phyloP scores from a whole-genome alignment of 2,329 filamentous ascomycete species.

The Colletotrichum gigasporum region DNA sequence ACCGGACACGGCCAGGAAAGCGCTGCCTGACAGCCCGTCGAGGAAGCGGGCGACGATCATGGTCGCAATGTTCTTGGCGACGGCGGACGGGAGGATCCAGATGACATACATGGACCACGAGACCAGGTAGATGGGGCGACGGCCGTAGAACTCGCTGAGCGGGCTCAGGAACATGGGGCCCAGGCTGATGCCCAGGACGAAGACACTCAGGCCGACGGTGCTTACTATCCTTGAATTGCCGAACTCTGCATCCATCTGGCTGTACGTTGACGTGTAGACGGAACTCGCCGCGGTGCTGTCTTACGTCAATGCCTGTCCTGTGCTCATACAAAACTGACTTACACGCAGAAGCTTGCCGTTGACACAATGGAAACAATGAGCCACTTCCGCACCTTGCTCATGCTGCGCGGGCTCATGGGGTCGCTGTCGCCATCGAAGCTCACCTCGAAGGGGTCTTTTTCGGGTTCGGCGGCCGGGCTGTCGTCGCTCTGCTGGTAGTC shows the following conservation, averaged over 20 bases:
- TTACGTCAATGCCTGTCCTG: conserved; percentile 10
- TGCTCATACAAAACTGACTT: conserved; percentile 52
- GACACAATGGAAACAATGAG: conserved; percentile 79
- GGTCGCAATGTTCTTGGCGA: conserved; percentile 83
- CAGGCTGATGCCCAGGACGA: conserved; percentile 78
- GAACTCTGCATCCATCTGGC: conserved; percentile 80
- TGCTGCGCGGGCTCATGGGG: conserved; percentile 77
- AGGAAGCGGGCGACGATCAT: conserved; percentile 84
- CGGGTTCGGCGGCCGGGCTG: conserved; percentile 28
- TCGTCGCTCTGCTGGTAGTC: conserved; percentile 36
- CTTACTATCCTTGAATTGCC: conserved; percentile 75
- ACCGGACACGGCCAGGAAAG: conserved; percentile 79
- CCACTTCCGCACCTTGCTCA: conserved; percentile 77
- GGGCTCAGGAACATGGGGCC: conserved; percentile 72
- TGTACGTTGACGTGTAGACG: conserved; percentile 88
- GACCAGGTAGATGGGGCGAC: conserved; percentile 80
- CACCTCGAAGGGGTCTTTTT: conserved; percentile 69
- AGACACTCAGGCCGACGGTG: conserved; percentile 83
- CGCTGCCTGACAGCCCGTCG: conserved; percentile 74
- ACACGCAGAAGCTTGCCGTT: conserved; percentile 83
- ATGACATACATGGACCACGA: conserved; percentile 80
- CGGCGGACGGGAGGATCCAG: conserved; percentile 83
- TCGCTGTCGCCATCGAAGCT: conserved; percentile 80
- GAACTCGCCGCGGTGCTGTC: conserved; percentile 82
- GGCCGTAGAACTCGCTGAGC: conserved; percentile 81